A percentile compares a stretch with the other conserved stretches of the same genome.
These are phyloP conservation scores for Tetracladium setigerum DNA, from an alignment of 495 filamentous ascomycete species.

Conservation along the genomic window DNA sequence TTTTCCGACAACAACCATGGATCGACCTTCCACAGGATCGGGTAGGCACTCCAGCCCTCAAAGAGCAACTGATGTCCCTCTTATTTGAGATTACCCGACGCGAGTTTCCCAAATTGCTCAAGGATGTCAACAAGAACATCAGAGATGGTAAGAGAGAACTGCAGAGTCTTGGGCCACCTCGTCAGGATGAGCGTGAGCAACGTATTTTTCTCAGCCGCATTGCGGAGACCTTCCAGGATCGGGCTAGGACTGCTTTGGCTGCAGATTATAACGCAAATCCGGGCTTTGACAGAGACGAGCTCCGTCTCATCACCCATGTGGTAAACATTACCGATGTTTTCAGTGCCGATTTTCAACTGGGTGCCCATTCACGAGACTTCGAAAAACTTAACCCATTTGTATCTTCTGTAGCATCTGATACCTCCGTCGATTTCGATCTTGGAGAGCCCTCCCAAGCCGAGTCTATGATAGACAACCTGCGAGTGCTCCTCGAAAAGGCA, in stretches of 20 bases:
- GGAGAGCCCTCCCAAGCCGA: constrained; percentile 4
- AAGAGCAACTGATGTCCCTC: constrained; percentile 32
- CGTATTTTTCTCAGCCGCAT: constrained; percentile 6
- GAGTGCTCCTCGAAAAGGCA: constrained; percentile 11
- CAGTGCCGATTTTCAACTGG: constrained; percentile 6
- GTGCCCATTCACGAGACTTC: constrained; percentile 11
- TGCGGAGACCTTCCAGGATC: constrained; percentile 11
- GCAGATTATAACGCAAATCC: constrained; percentile 10
- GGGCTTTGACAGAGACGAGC: constrained; percentile 8
- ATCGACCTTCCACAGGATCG: constrained; percentile 32
- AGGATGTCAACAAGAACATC: constrained; percentile 36
- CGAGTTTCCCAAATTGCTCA: constrained; percentile 43
- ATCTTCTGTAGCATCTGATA: constrained; percentile 9
- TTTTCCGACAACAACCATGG: constrained; percentile 36
- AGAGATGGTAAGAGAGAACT: constrained; percentile 25
- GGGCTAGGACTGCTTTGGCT: constrained; percentile 4
- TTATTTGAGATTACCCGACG: constrained; percentile 37
- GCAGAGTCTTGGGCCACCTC: constrained; percentile 31
- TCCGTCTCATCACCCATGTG: constrained; percentile 12
- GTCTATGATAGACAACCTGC: constrained; percentile 12
- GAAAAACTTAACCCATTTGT: constrained; percentile 5
- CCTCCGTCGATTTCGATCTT: neutral
- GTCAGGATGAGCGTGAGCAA: constrained; percentile 10
- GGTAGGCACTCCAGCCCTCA: constrained; percentile 43
- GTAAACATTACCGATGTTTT: constrained; percentile 14